Conservation (phyloP, 1,139 yeast species). For the Kurtzmaniella quercitrusa region DNA sequence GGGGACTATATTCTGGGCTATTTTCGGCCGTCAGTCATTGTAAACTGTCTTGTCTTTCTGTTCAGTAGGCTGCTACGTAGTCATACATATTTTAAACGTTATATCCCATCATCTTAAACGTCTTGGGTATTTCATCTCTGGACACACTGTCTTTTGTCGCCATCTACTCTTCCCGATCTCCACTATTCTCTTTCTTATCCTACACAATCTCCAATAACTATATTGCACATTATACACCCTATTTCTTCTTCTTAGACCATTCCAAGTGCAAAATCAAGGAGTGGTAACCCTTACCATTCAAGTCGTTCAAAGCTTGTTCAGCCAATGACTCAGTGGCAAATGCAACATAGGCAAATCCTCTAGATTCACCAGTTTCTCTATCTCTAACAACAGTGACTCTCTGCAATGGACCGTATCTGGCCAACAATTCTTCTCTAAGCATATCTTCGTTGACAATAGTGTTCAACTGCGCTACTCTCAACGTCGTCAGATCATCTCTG, state of each 20-base stretch:
- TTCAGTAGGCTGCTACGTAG: too few species aligned
- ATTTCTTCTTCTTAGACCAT: conserved; percentile 45
- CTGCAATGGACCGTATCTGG: conserved; percentile 67
- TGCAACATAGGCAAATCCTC: conserved; percentile 96
- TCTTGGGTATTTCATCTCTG: too few species aligned
- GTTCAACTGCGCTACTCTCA: conserved; percentile 90
- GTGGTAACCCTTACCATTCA: conserved; percentile 92
- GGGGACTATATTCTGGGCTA: too few species aligned
- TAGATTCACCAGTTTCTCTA: conserved; percentile 89
- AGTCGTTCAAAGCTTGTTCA: conserved; percentile 68
- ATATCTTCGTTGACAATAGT: conserved; percentile 80
- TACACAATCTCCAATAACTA: not conserved
- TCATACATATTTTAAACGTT: too few species aligned
- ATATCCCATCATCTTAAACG: too few species aligned
- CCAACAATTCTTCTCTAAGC: conserved; percentile 69
- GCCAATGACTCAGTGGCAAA: conserved; percentile 70
- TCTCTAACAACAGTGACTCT: conserved; percentile 86
- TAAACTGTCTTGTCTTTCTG: too few species aligned
- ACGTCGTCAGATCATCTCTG: conserved; percentile 83
- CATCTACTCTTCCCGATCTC: too few species aligned
- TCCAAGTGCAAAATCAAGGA: conserved; percentile 82
- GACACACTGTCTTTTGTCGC: too few species aligned
- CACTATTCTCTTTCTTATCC: not conserved
- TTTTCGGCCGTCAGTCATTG: too few species aligned
- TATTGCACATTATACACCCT: conserved; percentile 5